Evolutionary conservation across 2,329 filamentous ascomycete genomes (phyloP).

Genomic region (Talaromyces sp.): DNA sequence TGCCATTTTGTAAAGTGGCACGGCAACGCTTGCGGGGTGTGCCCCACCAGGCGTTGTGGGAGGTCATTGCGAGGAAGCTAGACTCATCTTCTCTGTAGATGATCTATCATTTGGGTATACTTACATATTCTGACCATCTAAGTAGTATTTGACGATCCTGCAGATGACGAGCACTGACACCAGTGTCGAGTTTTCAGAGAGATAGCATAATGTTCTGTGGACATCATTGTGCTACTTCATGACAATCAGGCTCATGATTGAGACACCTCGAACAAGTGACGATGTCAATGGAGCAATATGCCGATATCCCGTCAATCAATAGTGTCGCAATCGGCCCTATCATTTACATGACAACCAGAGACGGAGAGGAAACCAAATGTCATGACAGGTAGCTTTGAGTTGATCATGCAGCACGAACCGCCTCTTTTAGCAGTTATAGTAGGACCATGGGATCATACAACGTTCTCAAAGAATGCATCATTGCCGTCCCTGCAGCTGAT

Average conservation of each 20-base stretch:
- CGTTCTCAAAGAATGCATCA: not conserved
- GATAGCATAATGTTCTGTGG: not conserved
- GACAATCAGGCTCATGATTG: not conserved
- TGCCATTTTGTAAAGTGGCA: too few species aligned
- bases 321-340: not conserved
- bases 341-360: not conserved
- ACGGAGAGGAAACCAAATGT: not conserved
- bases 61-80: not conserved
- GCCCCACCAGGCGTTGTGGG: not conserved
- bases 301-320: not conserved
- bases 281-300: slow-evolving; percentile 7
- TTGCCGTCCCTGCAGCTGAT: not conserved
- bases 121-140: not conserved
- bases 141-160: not conserved
- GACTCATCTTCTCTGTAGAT: not conserved
- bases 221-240: not conserved
- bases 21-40: not conserved
- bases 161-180: not conserved
- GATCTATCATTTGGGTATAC: not conserved
- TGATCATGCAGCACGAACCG: slow-evolving; percentile 6
- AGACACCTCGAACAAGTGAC: not conserved
- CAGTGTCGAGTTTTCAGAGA: too few species aligned
- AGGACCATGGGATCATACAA: not conserved
- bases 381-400: slow-evolving; percentile 4
- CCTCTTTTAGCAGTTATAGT: slow-evolving; percentile 7